These are phyloP conservation scores for Setaria italica DNA, from an alignment of 202 grass and related monocot species.

Conservation along the genomic window DNA sequence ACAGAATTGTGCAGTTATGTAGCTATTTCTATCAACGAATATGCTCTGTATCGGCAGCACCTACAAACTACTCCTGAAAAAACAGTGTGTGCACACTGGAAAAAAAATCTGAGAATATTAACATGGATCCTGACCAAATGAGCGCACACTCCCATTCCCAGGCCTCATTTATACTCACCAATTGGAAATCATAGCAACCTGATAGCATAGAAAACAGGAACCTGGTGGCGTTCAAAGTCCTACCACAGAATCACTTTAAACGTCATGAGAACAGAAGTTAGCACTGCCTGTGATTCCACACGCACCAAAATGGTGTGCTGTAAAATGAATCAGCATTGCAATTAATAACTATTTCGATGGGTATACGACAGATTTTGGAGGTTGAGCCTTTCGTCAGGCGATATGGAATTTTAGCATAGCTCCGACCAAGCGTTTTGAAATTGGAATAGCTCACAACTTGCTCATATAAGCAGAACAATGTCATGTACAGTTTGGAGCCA, in stretches of 20 bases:
- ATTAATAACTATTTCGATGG: neutral
- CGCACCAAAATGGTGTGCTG: neutral
- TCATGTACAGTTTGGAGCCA: neutral
- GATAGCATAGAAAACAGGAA: neutral
- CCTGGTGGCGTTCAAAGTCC: neutral
- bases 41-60: neutral
- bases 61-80: neutral
- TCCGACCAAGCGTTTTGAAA: neutral
- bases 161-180: neutral
- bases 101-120: neutral
- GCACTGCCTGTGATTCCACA: neutral
- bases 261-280: neutral
- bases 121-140: constrained; percentile 1
- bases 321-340: neutral
- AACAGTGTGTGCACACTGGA: neutral
- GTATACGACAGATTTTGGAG: neutral
- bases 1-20: neutral
- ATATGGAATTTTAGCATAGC: neutral
- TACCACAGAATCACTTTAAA: neutral
- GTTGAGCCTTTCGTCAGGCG: too few species aligned
- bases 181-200: neutral
- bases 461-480: neutral
- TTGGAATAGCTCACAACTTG: neutral
- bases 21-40: neutral
- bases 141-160: neutral